Evolutionary conservation across 2,329 filamentous ascomycete genomes (phyloP).

Genomic region (Ceratocystis diversiconidia): DNA sequence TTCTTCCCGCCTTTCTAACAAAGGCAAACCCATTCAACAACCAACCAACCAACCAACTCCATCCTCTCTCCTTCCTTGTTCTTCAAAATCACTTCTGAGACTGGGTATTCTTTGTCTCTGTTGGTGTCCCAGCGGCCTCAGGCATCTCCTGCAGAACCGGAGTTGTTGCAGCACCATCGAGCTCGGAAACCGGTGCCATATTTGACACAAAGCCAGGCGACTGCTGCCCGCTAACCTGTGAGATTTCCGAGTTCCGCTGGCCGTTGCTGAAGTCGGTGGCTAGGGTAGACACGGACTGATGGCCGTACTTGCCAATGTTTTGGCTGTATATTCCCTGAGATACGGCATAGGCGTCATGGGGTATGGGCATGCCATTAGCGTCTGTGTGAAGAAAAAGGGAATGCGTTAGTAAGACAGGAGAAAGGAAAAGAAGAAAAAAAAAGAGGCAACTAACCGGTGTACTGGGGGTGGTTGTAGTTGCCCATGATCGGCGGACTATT

Average conservation of each 20-base stretch:
- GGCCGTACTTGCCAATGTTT: neutral
- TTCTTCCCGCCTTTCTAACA: neutral
- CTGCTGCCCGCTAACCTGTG: neutral
- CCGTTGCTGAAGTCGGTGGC: neutral
- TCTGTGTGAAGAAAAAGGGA: neutral
- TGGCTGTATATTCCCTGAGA: neutral
- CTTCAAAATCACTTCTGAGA: neutral
- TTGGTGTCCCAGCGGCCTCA: neutral
- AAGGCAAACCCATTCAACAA: neutral
- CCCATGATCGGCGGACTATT: neutral
- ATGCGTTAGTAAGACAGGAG: neutral
- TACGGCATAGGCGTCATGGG: neutral
- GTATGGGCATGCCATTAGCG: neutral
- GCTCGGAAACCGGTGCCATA: neutral
- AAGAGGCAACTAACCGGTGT: neutral
- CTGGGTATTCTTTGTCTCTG: neutral
- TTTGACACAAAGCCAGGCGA: conserved; percentile 1
- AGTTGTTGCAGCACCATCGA: neutral
- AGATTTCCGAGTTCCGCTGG: neutral
- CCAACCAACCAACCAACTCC: neutral
- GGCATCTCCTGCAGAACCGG: conserved; percentile 8
- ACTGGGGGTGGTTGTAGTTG: neutral
- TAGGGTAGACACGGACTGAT: neutral
- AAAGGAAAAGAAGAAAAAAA: neutral
- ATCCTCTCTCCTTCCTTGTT: neutral